A percentile compares a stretch with the other conserved stretches of the same genome.
These are phyloP conservation scores for Corylus americana DNA, from an alignment of 306 rosid genomes.

Conservation along the genomic window DNA sequence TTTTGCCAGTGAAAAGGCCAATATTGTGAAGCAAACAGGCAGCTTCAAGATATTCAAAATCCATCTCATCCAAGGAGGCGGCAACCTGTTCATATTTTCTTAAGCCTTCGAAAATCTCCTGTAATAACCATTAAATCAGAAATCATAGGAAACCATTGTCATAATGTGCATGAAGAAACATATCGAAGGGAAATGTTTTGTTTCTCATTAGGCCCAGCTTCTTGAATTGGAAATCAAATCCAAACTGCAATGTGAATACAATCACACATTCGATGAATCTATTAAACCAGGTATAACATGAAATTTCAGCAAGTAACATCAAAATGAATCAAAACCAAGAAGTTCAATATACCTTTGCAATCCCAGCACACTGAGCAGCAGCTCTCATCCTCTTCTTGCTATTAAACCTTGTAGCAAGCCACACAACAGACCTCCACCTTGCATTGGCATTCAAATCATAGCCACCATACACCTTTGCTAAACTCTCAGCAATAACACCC, in stretches of 20 bases:
- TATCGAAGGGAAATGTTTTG: neutral
- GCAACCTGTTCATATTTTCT: slow-evolving; percentile 25
- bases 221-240: slow-evolving; percentile 2
- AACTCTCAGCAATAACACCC: slow-evolving; percentile 36
- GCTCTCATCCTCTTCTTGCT: slow-evolving; percentile 36
- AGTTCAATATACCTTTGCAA: slow-evolving; percentile 30
- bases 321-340: neutral
- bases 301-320: neutral
- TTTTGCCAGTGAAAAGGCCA: slow-evolving; percentile 35
- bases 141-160: neutral
- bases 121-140: slow-evolving; percentile 12
- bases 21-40: slow-evolving; percentile 42
- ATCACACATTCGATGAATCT: neutral
- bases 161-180: neutral
- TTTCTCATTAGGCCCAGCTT: neutral
- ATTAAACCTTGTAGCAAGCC: slow-evolving; percentile 31
- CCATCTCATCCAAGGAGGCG: slow-evolving; percentile 29
- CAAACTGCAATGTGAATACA: neutral
- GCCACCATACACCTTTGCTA: slow-evolving; percentile 10
- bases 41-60: slow-evolving; percentile 46
- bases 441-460: slow-evolving; percentile 19
- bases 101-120: slow-evolving; percentile 40
- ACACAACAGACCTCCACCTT: slow-evolving; percentile 35
- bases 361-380: slow-evolving; percentile 31
- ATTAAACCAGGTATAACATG: neutral